Base-by-base conservation (phyloP, 1,284 basidiomycete species). In the Apiotrichum mycotoxinovorans region DNA sequence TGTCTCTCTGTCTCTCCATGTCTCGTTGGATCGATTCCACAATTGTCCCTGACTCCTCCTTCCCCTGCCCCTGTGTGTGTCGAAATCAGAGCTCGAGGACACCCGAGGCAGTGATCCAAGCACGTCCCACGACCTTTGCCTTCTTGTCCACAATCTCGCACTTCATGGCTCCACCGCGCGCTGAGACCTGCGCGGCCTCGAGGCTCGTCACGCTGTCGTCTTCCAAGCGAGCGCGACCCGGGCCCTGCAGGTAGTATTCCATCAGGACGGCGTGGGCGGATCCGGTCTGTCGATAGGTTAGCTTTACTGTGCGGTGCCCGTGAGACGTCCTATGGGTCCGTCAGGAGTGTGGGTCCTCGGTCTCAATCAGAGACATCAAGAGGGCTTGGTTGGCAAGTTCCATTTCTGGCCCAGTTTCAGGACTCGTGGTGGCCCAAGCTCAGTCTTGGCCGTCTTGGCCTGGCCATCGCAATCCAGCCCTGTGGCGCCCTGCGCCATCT, bases 201-300 rank as follows among this genome's bases (percentile, higher is more conserved):
- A 62, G 54, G n/a, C 45, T 44, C 2, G 42, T 37, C 11, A 33
- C 30, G 41, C 47, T 35, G 18, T 17, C 35, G 15, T 37, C 42
- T 1, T 44, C 44, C 12, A 52, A 18, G 25, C 60, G 54, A 11
- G 52, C 47, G 2, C 42, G 26, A 5, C 51, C 57, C 0, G 54
- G 27, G 20, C 49, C 41, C 7, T 30, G 22, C 56, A 72, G 64
- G 56, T 71, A 72, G 57, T 74, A 72, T 10, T 64, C 60, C 5
- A 69, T 64, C 7, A 74, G 56, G 41, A 61, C 63, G 18, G 72
- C 64, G 52, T 74, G 70, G 17, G 66, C 68, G 1, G 67, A 62
- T 18, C 72, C 72, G 12, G 67, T 70, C 70, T 73, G 56, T n/a
- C 10, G 12, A 11, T 26, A 11, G 23, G 30, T 30, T 30, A 30